Base-by-base conservation (phyloP, 1,284 basidiomycete species). In the Tremellales sp. region DNA sequence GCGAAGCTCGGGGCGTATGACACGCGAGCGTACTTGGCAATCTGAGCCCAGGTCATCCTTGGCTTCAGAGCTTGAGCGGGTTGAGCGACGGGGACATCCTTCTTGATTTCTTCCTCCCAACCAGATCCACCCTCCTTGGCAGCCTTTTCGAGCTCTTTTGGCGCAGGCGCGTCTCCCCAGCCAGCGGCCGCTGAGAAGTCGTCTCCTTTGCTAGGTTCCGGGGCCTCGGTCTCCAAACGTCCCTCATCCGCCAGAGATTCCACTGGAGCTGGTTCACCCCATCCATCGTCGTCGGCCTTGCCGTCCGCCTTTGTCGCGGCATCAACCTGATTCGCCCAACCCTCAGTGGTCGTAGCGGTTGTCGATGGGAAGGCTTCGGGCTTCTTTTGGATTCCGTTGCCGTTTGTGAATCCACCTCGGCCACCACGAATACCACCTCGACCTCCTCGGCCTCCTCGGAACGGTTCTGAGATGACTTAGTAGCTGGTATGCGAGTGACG, bases 11-110 rank as follows among this genome's bases (percentile, higher is more conserved):
- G 13, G 13, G 9, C 3, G 21, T 35, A 22, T 32, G 27, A 16
- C 24, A 18, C 33, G 14, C 19, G 5, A 3, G 60, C 72, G 47
- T 45, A 73, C 72, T 70, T 71, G 43, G 73, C 73, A 48, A 74
- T 74, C 52, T 74, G 73, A 16, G 73, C 73, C 73, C 73, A 74
- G 34, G 71, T 73, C 61, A 70, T 65, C 60, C 71, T 73, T 27
- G 70, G 61, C 55, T 70, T 70, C 27, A 57, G 56, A 41, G 51
- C 51, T n/a, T n/a, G n/a, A n/a, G n/a, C n/a, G 19, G 57, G 49
- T 36, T 47, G 47, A 41, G 48, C 60, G 28, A 53, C 51, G 12
- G 47, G 55, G 18, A 57, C 57, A 26, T 59, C 53, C 48, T 65
- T 63, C 41, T 65, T 60, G 39, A 57, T 53, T 14, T 62, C 57